Percentiles rank a stretch among this genome's conserved stretches.
Evolutionary conservation across 2,329 filamentous ascomycete genomes (phyloP).

Genomic region (Ampelomyces quisqualis): DNA sequence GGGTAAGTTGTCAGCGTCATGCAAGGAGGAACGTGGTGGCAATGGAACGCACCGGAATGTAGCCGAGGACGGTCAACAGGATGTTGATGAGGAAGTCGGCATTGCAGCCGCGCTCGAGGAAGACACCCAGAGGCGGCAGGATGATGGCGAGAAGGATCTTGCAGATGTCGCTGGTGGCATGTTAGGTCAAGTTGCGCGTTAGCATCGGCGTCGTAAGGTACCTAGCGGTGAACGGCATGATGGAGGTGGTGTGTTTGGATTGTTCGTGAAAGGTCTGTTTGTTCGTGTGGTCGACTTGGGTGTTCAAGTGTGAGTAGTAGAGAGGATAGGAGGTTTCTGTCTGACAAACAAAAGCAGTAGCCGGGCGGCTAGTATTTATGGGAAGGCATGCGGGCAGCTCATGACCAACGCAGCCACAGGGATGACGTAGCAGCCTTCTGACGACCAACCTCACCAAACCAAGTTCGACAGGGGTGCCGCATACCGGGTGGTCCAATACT

Average conservation of each 20-base stretch:
- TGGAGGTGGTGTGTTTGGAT: slow-evolving; percentile 29
- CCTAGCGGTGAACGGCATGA: slow-evolving; percentile 63
- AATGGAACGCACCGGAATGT: slow-evolving; percentile 58
- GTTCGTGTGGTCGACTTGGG: slow-evolving; percentile 2
- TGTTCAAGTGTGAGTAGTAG: slow-evolving; percentile 4
- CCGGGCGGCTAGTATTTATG: slow-evolving; percentile 27
- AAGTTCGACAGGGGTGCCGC: slow-evolving; percentile 10
- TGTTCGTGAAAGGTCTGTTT: slow-evolving; percentile 1
- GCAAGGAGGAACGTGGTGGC: not conserved
- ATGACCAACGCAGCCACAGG: slow-evolving; percentile 18
- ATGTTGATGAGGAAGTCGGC: slow-evolving; percentile 91
- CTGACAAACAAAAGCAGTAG: slow-evolving; percentile 10
- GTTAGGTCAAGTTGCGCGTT: too few species aligned
- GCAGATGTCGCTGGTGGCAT: slow-evolving; percentile 72
- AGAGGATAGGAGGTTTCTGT: slow-evolving; percentile 8
- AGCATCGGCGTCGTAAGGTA: slow-evolving; percentile 38
- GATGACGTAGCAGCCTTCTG: slow-evolving; percentile 16
- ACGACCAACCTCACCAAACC: slow-evolving; percentile 7
- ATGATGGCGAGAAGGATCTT: slow-evolving; percentile 87
- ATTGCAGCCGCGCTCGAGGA: slow-evolving; percentile 89
- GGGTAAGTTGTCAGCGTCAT: slow-evolving; percentile 11
- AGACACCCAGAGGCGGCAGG: slow-evolving; percentile 86
- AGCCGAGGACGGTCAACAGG: slow-evolving; percentile 64
- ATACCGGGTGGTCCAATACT: slow-evolving; percentile 14
- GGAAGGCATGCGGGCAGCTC: slow-evolving; percentile 18